These are phyloP conservation scores for Serpula lacrymans DNA, from an alignment of 768 basidiomycete species.

Conservation along the genomic window DNA sequence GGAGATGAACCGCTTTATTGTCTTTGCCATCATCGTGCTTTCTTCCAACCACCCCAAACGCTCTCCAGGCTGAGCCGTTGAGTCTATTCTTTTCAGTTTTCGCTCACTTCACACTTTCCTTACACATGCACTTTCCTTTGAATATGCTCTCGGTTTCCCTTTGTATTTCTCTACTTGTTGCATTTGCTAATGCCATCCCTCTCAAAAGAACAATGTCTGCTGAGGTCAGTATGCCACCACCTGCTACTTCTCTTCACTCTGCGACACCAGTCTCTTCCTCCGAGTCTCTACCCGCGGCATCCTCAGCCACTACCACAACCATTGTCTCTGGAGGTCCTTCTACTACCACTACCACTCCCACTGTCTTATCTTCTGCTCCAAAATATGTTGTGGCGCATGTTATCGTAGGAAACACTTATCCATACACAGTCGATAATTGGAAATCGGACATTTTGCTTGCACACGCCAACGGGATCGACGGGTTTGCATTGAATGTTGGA, in stretches of 20 bases:
- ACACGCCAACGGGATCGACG: constrained; percentile 57
- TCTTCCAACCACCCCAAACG: too few species aligned
- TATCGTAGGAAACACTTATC: constrained; percentile 65
- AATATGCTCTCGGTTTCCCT: not conserved
- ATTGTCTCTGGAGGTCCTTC: constrained; percentile 4
- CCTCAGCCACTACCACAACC: constrained; percentile 1
- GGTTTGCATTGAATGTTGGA: constrained; percentile 71
- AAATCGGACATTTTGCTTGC: constrained; percentile 56
- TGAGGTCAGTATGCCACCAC: not conserved
- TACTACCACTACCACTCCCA: constrained; percentile 6
- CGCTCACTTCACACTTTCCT: not conserved
- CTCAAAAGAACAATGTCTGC: not conserved
- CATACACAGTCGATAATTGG: constrained; percentile 45
- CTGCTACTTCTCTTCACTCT: not conserved
- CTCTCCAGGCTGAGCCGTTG: constrained; percentile 1
- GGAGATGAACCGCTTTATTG: too few species aligned
- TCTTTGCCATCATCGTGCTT: too few species aligned
- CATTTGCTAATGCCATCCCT: not conserved
- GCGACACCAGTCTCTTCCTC: not conserved
- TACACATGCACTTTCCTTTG: not conserved
- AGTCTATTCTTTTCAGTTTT: too few species aligned
- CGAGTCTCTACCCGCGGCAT: not conserved
- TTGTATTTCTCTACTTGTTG: not conserved
- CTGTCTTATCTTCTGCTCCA: constrained; percentile 4
- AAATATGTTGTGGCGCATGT: constrained; percentile 58